These are phyloP conservation scores for Parastagonospora nodorum DNA, from an alignment of 2,329 filamentous ascomycete genomes.

Conservation along the genomic window DNA sequence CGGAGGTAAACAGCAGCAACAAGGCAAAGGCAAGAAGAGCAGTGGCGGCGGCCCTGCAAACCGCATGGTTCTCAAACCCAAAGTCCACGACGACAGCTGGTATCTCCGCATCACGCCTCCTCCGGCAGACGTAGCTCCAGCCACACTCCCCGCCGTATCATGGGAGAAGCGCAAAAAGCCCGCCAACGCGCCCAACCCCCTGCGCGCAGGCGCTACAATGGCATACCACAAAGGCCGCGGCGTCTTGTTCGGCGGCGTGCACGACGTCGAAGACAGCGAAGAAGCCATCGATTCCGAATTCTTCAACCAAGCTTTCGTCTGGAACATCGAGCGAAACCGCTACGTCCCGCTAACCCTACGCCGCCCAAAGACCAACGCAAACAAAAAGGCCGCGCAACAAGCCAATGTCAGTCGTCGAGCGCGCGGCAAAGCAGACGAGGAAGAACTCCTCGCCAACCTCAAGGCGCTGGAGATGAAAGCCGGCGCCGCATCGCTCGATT, in stretches of 20 bases:
- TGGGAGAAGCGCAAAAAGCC: constrained; percentile 96
- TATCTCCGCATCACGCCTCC: constrained; percentile 82
- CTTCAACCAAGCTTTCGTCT: constrained; percentile 88
- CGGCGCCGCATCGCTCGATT: constrained; percentile 57
- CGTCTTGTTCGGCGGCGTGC: constrained; percentile 91
- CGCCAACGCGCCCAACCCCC: constrained; percentile 82
- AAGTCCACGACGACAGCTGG: constrained; percentile 95
- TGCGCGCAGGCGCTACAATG: constrained; percentile 90
- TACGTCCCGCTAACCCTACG: constrained; percentile 85
- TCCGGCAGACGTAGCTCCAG: constrained; percentile 66
- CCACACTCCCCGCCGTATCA: constrained; percentile 71
- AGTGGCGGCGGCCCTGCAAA: constrained; percentile 63
- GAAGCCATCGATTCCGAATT: constrained; percentile 98
- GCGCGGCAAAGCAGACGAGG: constrained; percentile 87
- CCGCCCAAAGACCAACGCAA: constrained; percentile 71
- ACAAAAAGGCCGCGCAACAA: constrained; percentile 57
- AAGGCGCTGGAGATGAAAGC: constrained; percentile 81
- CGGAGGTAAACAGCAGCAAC: constrained; percentile 61
- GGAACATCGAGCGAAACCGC: constrained; percentile 93
- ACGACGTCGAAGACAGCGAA: constrained; percentile 88
- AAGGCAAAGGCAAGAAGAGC: constrained; percentile 46
- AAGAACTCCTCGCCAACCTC: constrained; percentile 85
- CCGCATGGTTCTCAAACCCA: constrained; percentile 78
- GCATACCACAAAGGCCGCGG: constrained; percentile 90
- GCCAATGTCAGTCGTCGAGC: constrained; percentile 56